Percentiles rank a stretch among this genome's conserved stretches.
These are phyloP conservation scores for Aquilaria malaccensis DNA, from an alignment of 345 rosid species.

Conservation along the genomic window DNA sequence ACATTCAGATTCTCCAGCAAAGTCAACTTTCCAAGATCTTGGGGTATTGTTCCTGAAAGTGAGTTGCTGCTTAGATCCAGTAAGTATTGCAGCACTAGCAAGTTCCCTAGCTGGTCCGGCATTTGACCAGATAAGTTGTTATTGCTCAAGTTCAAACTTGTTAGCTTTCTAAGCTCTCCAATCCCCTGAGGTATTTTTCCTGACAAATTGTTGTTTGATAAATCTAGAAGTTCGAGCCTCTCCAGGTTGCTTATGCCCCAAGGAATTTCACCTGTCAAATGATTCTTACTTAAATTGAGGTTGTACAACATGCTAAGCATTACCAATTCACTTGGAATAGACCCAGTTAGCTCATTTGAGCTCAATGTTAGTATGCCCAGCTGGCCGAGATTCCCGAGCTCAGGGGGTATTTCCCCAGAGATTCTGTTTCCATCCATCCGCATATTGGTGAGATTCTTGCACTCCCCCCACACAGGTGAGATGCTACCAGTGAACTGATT, in stretches of 20 bases:
- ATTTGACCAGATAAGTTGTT: slow-evolving; percentile 47
- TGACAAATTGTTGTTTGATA: slow-evolving; percentile 33
- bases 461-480: slow-evolving; percentile 56
- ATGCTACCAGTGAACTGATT: slow-evolving; percentile 48
- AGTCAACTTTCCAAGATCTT: slow-evolving; percentile 30
- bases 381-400: slow-evolving; percentile 37
- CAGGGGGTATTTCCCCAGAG: slow-evolving; percentile 45
- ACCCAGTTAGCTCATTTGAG: slow-evolving; percentile 43
- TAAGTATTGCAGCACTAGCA: slow-evolving; percentile 26
- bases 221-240: slow-evolving; percentile 32
- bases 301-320: slow-evolving; percentile 27
- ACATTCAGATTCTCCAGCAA: slow-evolving; percentile 41
- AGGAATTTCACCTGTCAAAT: slow-evolving; percentile 39
- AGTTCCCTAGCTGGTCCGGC: slow-evolving; percentile 37
- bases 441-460: slow-evolving; percentile 42
- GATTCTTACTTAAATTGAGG: slow-evolving; percentile 48
- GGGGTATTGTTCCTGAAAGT: slow-evolving; percentile 48
- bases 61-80: slow-evolving; percentile 67
- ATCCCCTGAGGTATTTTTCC: slow-evolving; percentile 38
- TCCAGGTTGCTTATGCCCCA: slow-evolving; percentile 24
- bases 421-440: slow-evolving; percentile 45
- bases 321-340: slow-evolving; percentile 43
- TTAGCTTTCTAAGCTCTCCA: slow-evolving; percentile 27
- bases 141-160: slow-evolving; percentile 47
- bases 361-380: slow-evolving; percentile 33